Conservation (phyloP, 2,329 filamentous ascomycete genomes). For the Botrytis squamosa region DNA sequence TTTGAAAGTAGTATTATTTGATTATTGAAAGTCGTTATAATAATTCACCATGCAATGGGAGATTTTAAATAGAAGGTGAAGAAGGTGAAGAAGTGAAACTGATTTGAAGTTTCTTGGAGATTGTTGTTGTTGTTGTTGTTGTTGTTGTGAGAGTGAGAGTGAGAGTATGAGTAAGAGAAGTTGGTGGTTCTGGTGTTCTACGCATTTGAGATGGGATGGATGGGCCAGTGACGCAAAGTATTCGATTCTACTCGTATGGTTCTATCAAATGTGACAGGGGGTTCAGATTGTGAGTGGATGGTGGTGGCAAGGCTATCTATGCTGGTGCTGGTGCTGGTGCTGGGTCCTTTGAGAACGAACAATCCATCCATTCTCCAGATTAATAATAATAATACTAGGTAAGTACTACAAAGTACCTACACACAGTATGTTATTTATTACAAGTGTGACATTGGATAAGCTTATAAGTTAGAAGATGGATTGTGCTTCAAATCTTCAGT, state of each 20-base stretch:
- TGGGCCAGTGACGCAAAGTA: conserved; percentile 6
- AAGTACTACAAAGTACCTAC: not conserved
- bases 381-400: too few species aligned
- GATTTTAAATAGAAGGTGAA: not conserved
- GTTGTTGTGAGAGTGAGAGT: not conserved
- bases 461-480: not conserved
- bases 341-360: not conserved
- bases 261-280: conserved; percentile 2
- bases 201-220: not conserved
- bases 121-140: not conserved
- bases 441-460: not conserved
- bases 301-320: conserved; percentile 6
- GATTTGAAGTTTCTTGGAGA: not conserved
- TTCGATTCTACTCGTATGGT: not conserved
- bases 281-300: not conserved
- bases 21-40: not conserved
- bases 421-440: not conserved
- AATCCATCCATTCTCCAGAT: not conserved
- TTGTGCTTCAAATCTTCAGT: not conserved
- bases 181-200: not conserved
- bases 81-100: not conserved
- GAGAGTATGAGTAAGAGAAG: too few species aligned
- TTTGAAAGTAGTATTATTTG: not conserved
- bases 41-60: not conserved
- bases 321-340: too few species aligned